Conservation (phyloP, 2,329 filamentous ascomycete genomes). For the Fusarium sambucinum region DNA sequence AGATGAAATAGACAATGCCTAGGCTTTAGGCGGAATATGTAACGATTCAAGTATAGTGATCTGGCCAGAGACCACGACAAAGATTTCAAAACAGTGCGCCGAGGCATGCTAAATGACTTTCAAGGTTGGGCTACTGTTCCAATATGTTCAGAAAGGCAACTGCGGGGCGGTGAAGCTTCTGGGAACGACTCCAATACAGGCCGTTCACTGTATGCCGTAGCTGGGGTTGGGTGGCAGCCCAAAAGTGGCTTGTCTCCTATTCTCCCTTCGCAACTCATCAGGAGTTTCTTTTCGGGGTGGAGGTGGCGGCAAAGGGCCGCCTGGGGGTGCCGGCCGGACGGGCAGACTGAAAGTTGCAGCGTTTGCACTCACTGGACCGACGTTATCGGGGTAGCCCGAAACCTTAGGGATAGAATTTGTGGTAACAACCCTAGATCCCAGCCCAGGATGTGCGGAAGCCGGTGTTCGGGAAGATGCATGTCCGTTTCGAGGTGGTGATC, state of each 20-base stretch:
- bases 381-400: constrained; percentile 54
- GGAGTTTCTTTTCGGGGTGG: constrained; percentile 68
- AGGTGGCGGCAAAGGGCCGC: constrained; percentile 70
- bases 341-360: constrained; percentile 71
- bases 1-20: constrained; percentile 27
- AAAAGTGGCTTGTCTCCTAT: constrained; percentile 66
- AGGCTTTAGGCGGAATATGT: constrained; percentile 40
- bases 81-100: constrained; percentile 50
- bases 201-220: constrained; percentile 50
- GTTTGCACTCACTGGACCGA: constrained; percentile 58
- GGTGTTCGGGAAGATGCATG: constrained; percentile 59
- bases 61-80: constrained; percentile 43
- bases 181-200: constrained; percentile 8
- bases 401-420: constrained; percentile 67
- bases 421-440: constrained; percentile 65
- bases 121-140: constrained; percentile 36
- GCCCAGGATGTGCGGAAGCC: constrained; percentile 60
- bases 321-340: constrained; percentile 71
- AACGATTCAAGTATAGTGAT: constrained; percentile 41
- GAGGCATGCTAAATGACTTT: constrained; percentile 51
- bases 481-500: constrained; percentile 66
- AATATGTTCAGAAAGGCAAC: constrained; percentile 35
- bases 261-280: constrained; percentile 66
- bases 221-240: constrained; percentile 60
- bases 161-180: constrained; percentile 31